Conservation (phyloP, 2,329 filamentous ascomycete genomes). For the Fusarium marasasianum region DNA sequence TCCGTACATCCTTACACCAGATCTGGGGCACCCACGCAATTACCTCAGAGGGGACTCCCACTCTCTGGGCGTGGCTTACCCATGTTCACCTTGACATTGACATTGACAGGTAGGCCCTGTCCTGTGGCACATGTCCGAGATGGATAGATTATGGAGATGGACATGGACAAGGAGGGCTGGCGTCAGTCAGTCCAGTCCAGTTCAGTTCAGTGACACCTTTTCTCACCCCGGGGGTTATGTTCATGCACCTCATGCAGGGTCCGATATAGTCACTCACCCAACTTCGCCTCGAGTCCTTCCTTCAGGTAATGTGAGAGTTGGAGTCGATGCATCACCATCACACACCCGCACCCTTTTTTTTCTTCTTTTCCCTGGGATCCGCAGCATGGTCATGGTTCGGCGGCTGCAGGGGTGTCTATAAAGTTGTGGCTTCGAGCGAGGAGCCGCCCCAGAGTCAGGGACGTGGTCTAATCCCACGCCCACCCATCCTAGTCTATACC, state of each 20-base stretch:
- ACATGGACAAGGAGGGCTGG: conserved; percentile 12
- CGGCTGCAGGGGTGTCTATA: conserved; percentile 8
- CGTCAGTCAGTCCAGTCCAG: neutral
- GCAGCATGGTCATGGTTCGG: conserved; percentile 15
- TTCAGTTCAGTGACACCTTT: conserved; percentile 1
- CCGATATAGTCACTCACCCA: conserved; percentile 16
- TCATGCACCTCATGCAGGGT: conserved; percentile 39
- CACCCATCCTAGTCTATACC: neutral
- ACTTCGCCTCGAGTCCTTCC: neutral
- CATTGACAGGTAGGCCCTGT: conserved; percentile 18
- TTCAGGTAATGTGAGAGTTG: neutral
- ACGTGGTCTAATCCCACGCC: conserved; percentile 7
- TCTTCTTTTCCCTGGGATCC: conserved; percentile 17
- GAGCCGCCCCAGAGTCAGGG: conserved; percentile 14
- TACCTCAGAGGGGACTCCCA: neutral
- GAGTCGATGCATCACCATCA: conserved; percentile 11
- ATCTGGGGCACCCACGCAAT: conserved; percentile 19
- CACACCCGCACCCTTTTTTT: conserved; percentile 17
- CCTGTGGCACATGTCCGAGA: conserved; percentile 5
- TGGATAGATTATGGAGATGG: conserved; percentile 4
- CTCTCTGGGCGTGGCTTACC: neutral
- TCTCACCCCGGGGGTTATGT: conserved; percentile 33
- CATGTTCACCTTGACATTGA: neutral
- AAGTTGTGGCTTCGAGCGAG: conserved; percentile 18
- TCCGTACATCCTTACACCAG: neutral